A percentile compares a stretch with the other conserved stretches of the same genome.
These are phyloP conservation scores for Aristolochia californica DNA, from an alignment of 164 flowering plant genomes.

Conservation along the genomic window DNA sequence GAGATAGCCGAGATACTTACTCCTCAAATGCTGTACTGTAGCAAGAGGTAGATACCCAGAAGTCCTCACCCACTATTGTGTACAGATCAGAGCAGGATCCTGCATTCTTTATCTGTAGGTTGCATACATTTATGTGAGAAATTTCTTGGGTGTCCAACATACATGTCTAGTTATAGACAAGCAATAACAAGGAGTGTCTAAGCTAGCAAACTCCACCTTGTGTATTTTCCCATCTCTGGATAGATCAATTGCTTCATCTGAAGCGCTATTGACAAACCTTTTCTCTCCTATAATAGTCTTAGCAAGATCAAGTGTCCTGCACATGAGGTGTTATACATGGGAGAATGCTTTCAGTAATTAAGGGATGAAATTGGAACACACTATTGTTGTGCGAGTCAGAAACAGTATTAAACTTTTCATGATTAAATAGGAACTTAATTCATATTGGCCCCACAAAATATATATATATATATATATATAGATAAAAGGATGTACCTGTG, in stretches of 20 bases:
- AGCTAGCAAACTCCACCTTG: conserved; percentile 41
- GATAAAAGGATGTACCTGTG: conserved; percentile 44
- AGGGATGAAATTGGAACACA: conserved; percentile 4
- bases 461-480: background rate
- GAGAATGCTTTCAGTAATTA: conserved; percentile 10
- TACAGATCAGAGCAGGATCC: conserved; percentile 72
- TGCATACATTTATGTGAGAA: conserved; percentile 1
- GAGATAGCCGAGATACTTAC: conserved; percentile 25
- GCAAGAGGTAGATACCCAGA: conserved; percentile 92
- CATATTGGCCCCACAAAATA: background rate
- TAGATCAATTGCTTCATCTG: conserved; percentile 50
- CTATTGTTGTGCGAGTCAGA: too few species aligned
- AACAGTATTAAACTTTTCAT: background rate
- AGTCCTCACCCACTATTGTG: conserved; percentile 67
- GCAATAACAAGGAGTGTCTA: background rate
- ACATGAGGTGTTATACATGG: background rate
- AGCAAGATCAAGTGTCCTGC: conserved; percentile 57
- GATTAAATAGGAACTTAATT: background rate
- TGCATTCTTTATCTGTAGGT: conserved; percentile 55
- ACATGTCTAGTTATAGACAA: background rate
- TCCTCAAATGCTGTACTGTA: conserved; percentile 78
- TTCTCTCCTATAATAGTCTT: conserved; percentile 58
- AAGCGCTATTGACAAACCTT: conserved; percentile 38
- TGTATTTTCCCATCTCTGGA: conserved; percentile 47
- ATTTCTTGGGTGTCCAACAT: background rate